These are phyloP conservation scores for Fusarium vanettenii DNA, from an alignment of 2,329 filamentous ascomycete genomes.

Conservation along the genomic window DNA sequence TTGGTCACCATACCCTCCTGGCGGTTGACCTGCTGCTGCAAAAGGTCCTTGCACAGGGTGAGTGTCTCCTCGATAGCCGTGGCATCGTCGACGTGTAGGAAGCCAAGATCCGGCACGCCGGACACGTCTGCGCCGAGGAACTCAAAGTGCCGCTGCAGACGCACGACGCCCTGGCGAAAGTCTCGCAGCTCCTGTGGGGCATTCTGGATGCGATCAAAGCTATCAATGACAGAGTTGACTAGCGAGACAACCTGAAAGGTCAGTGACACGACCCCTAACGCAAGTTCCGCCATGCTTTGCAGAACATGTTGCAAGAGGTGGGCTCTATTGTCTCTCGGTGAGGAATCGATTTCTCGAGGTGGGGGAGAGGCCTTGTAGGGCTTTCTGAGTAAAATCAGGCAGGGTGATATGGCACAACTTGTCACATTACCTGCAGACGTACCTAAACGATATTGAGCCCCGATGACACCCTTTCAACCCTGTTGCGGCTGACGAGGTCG, in stretches of 20 bases:
- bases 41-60: neutral
- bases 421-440: neutral
- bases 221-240: slow-evolving; percentile 13
- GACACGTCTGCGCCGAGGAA: neutral
- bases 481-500: neutral
- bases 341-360: neutral
- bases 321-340: neutral
- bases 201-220: slow-evolving; percentile 17
- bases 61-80: slow-evolving; percentile 6
- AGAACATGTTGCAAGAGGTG: slow-evolving; percentile 3
- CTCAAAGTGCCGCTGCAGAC: slow-evolving; percentile 16
- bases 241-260: slow-evolving; percentile 9
- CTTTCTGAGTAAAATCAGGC: neutral
- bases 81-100: neutral
- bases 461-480: neutral
- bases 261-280: slow-evolving; percentile 8
- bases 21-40: neutral
- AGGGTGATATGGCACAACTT: neutral
- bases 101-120: neutral
- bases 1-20: neutral
- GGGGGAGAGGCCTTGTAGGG: neutral
- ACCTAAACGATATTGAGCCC: neutral
- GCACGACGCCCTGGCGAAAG: slow-evolving; percentile 11
- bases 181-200: slow-evolving; percentile 17
- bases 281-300: slow-evolving; percentile 7